phyloP scores from a whole-genome alignment of 1,139 yeast genomes.

The Protomyces arabidopsidicola region DNA sequence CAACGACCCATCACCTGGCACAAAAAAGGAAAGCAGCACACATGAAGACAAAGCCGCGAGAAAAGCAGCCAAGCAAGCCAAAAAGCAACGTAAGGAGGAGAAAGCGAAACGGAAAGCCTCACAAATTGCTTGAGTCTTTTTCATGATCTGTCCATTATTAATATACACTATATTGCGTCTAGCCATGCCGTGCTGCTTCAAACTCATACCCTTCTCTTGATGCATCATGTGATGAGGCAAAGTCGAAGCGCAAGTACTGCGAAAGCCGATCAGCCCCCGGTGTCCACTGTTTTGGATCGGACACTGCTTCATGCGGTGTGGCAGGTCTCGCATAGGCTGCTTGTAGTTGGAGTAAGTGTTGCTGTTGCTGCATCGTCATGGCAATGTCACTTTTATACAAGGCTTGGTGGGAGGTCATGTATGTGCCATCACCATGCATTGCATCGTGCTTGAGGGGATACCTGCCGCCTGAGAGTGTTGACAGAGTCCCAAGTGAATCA shows the following conservation, averaged over 20 bases:
- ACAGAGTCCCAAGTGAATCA: conserved; percentile 13
- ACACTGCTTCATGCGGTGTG: background rate
- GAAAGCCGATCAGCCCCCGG: conserved; percentile 5
- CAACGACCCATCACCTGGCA: background rate
- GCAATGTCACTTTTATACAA: background rate
- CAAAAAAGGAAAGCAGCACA: background rate
- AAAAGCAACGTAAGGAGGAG: background rate
- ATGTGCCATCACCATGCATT: background rate
- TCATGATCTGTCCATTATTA: background rate
- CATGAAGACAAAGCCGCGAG: background rate
- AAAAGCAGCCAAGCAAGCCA: background rate
- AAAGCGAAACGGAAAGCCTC: background rate
- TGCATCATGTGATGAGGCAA: background rate
- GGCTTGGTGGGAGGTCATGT: background rate
- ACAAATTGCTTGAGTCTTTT: background rate
- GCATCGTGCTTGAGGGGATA: background rate
- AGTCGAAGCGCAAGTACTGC: background rate
- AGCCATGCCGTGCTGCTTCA: background rate
- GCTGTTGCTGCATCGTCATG: background rate
- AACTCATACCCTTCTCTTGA: background rate
- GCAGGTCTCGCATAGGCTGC: background rate
- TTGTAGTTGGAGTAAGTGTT: background rate
- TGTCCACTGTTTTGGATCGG: conserved; percentile 23
- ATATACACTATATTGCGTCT: background rate
- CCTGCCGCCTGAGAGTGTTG: background rate